Evolutionary conservation across 495 filamentous ascomycete genomes (phyloP).

Genomic region (Lophiotrema nucula): DNA sequence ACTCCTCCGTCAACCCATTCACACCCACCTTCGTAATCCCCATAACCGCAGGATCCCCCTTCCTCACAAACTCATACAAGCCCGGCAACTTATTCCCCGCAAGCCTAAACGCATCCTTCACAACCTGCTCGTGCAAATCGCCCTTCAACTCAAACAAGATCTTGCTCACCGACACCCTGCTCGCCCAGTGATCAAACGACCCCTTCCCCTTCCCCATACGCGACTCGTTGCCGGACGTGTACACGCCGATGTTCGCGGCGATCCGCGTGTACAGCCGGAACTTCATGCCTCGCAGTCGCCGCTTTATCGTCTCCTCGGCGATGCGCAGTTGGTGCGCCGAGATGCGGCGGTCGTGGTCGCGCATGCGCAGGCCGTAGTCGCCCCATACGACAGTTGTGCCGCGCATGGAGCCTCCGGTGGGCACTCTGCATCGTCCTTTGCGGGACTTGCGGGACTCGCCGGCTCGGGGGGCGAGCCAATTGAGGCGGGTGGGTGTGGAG

Average conservation of each 20-base stretch:
- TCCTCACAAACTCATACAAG: constrained; percentile 88
- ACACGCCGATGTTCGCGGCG: constrained; percentile 88
- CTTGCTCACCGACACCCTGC: constrained; percentile 80
- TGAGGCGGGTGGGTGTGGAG: constrained; percentile 59
- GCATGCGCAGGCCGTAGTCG: constrained; percentile 92
- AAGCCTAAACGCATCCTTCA: constrained; percentile 88
- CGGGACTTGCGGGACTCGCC: constrained; percentile 77
- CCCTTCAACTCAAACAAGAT: constrained; percentile 91
- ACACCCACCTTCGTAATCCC: constrained; percentile 82
- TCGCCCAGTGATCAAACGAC: constrained; percentile 93
- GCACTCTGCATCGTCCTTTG: constrained; percentile 84
- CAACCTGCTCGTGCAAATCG: constrained; percentile 89
- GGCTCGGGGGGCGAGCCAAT: constrained; percentile 79
- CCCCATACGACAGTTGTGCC: constrained; percentile 97
- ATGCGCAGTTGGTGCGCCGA: constrained; percentile 82
- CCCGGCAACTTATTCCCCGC: constrained; percentile 95
- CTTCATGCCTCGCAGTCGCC: constrained; percentile 82
- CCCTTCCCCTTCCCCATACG: constrained; percentile 99
- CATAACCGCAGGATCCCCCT: constrained; percentile 86
- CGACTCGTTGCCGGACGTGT: constrained; percentile 86
- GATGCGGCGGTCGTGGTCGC: constrained; percentile 87
- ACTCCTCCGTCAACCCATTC: constrained; percentile 74
- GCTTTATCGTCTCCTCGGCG: constrained; percentile 89
- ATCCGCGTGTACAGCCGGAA: constrained; percentile 90
- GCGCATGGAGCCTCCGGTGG: constrained; percentile 84